phyloP scores from a whole-genome alignment of 2,329 filamentous ascomycete genomes.

The Hypoxylon sp. region DNA sequence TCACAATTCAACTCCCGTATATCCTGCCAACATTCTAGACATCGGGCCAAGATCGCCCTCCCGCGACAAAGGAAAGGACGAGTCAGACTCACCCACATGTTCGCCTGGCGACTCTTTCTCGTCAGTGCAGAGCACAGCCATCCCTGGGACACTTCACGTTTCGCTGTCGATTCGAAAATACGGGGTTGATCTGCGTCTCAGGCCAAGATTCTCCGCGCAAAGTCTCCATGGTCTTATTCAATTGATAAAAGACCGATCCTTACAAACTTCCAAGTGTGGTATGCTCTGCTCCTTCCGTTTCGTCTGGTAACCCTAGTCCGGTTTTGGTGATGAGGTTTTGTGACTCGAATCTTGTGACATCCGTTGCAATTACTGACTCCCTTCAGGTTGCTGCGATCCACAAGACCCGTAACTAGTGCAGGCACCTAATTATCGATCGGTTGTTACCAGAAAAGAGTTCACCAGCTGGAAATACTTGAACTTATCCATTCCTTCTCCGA shows the following conservation, averaged over 20 bases:
- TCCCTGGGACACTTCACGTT: constrained; percentile 28
- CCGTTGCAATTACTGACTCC: neutral
- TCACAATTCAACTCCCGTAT: neutral
- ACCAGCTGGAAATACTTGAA: neutral
- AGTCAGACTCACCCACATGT: constrained; percentile 5
- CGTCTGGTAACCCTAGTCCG: neutral
- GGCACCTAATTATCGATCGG: neutral
- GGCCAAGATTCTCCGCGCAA: constrained; percentile 3
- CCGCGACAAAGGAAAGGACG: constrained; percentile 3
- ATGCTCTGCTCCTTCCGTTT: neutral
- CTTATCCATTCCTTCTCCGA: neutral
- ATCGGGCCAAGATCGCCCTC: neutral
- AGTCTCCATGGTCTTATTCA: constrained; percentile 12
- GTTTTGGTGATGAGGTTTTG: neutral
- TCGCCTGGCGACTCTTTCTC: neutral
- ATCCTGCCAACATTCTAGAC: neutral
- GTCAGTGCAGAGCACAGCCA: constrained; percentile 8
- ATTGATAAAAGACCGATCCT: constrained; percentile 15
- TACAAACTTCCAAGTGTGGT: neutral
- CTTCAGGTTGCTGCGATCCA: neutral
- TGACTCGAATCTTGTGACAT: constrained; percentile 18
- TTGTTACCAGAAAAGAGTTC: neutral
- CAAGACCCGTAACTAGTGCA: neutral
- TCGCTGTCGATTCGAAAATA: constrained; percentile 29
- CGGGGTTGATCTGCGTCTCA: constrained; percentile 26